Conservation (phyloP, 192 early-diverging fungal species). For the Podochytrium sp. region DNA sequence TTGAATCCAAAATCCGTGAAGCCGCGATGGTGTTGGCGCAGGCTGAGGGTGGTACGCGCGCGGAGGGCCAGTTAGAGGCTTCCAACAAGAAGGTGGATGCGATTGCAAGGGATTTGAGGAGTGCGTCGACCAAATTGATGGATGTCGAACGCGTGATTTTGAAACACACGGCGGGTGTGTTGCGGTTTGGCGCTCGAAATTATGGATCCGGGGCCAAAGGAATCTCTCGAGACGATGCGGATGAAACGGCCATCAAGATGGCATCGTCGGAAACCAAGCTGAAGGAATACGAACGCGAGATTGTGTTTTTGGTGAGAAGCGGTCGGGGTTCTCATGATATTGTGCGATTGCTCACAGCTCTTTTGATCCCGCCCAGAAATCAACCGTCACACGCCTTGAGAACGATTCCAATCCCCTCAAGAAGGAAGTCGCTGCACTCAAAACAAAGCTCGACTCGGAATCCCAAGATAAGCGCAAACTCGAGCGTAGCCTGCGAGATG, state of each 20-base stretch:
- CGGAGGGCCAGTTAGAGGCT: conserved; percentile 36
- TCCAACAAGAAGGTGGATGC: conserved; percentile 46
- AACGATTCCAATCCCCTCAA: conserved; percentile 30
- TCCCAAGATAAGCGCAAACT: background rate
- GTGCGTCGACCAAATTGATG: conserved; percentile 31
- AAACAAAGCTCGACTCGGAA: conserved; percentile 20
- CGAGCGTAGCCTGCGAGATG: conserved; percentile 11
- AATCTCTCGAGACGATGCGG: background rate
- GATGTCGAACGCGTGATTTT: conserved; percentile 50
- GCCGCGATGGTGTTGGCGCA: conserved; percentile 44
- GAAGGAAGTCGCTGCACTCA: conserved; percentile 4
- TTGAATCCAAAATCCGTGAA: conserved; percentile 48
- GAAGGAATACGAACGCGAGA: conserved; percentile 47
- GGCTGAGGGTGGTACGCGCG: conserved; percentile 6
- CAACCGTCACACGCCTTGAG: conserved; percentile 41
- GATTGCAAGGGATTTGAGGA: conserved; percentile 44
- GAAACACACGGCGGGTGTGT: conserved; percentile 45
- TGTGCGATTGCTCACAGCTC: no score
- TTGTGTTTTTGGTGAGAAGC: conserved; percentile 23
- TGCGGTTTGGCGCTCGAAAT: conserved; percentile 38
- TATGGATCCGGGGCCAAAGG: background rate
- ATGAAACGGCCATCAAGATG: conserved; percentile 26
- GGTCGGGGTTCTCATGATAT: background rate
- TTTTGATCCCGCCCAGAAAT: conserved; percentile 33
- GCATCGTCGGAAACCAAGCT: conserved; percentile 41